These are phyloP conservation scores for Amanita muscaria DNA, from an alignment of 768 basidiomycete genomes.

Conservation along the genomic window DNA sequence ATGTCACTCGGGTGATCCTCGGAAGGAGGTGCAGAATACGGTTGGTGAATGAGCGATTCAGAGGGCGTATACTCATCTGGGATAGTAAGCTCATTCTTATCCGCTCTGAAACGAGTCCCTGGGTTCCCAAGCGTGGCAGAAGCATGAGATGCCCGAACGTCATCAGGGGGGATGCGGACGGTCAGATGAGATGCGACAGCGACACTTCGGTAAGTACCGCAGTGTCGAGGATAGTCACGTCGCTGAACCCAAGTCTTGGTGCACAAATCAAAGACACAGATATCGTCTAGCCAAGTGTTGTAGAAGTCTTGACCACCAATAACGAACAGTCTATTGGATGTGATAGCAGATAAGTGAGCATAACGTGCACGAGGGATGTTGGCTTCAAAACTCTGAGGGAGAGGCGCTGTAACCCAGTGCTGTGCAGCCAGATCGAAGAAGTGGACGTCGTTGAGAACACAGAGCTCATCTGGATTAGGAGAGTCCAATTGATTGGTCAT, in stretches of 20 bases:
- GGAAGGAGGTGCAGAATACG: slow-evolving; percentile 65
- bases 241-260: slow-evolving; percentile 69
- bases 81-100: slow-evolving; percentile 26
- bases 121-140: slow-evolving; percentile 41
- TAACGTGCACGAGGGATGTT: slow-evolving; percentile 80
- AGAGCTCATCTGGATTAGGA: slow-evolving; percentile 67
- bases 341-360: slow-evolving; percentile 87
- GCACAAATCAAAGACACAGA: slow-evolving; percentile 80
- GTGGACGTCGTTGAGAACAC: slow-evolving; percentile 89
- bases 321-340: slow-evolving; percentile 76
- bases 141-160: slow-evolving; percentile 33
- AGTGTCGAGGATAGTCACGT: slow-evolving; percentile 82
- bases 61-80: slow-evolving; percentile 44
- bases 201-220: slow-evolving; percentile 92
- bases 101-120: slow-evolving; percentile 50
- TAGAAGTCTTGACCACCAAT: slow-evolving; percentile 94
- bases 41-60: slow-evolving; percentile 58
- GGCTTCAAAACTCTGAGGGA: slow-evolving; percentile 31
- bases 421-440: slow-evolving; percentile 71
- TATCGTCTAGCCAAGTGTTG: slow-evolving; percentile 90
- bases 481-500: slow-evolving; percentile 80
- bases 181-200: slow-evolving; percentile 66
- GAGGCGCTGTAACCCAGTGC: slow-evolving; percentile 52
- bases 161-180: slow-evolving; percentile 64
- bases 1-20: slow-evolving; percentile 80